These are phyloP conservation scores for Tylopilus cervinicoccineus DNA, from an alignment of 768 basidiomycete species.

Conservation along the genomic window DNA sequence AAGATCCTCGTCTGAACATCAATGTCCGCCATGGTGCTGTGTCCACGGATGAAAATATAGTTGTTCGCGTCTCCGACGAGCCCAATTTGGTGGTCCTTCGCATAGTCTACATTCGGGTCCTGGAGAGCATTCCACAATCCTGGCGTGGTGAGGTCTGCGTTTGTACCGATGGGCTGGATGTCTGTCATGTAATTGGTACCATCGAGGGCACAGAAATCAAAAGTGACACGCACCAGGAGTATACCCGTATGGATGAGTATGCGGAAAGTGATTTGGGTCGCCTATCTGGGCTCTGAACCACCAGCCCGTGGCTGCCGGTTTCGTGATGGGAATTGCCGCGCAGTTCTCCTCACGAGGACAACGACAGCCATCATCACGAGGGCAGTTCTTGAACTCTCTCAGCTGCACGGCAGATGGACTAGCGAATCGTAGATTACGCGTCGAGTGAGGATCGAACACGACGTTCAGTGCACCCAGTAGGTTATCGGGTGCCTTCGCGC, in stretches of 20 bases:
- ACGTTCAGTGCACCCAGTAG: conserved; percentile 11
- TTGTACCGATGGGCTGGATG: conserved; percentile 6
- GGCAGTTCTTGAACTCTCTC: not conserved
- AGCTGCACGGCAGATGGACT: conserved; percentile 5
- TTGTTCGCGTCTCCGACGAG: conserved; percentile 6
- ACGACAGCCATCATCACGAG: not conserved
- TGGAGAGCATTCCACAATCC: not conserved
- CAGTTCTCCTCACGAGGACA: not conserved
- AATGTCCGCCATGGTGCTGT: conserved; percentile 7
- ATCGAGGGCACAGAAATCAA: not conserved
- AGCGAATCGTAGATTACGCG: conserved; percentile 10
- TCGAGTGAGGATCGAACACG: conserved; percentile 9
- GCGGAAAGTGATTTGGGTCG: conserved; percentile 4
- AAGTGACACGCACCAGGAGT: conserved; percentile 1
- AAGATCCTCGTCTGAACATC: conserved; percentile 8
- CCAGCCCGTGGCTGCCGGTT: conserved; percentile 11
- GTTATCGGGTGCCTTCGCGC: not conserved
- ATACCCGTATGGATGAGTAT: not conserved
- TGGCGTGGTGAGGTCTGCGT: not conserved
- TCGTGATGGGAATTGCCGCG: conserved; percentile 5
- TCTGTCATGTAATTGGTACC: not conserved
- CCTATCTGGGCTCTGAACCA: not conserved
- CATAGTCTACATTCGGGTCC: conserved; percentile 1
- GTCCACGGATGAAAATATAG: conserved; percentile 10
- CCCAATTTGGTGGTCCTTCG: not conserved